Evolutionary conservation across 306 rosid species (phyloP).

Genomic region (Medicago ruthenica): DNA sequence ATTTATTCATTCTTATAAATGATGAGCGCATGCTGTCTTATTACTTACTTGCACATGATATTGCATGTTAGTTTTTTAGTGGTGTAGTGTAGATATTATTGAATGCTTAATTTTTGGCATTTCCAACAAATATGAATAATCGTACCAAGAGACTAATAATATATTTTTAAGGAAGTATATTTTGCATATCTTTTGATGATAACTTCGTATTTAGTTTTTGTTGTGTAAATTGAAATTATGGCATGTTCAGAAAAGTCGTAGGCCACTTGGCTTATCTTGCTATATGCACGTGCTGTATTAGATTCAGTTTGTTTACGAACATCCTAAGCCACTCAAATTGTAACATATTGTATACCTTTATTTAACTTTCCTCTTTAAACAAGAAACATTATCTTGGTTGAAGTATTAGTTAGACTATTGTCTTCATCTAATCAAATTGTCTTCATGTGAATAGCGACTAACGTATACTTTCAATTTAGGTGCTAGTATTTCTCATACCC

Average conservation of each 20-base stretch:
- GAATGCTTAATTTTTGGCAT: constrained; percentile 26
- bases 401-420: constrained; percentile 32
- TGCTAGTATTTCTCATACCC: constrained; percentile 56
- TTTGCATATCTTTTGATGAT: constrained; percentile 35
- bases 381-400: constrained; percentile 20
- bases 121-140: constrained; percentile 26
- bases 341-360: constrained; percentile 12
- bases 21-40: constrained; percentile 14
- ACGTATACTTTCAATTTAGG: constrained; percentile 58
- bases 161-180: constrained; percentile 21
- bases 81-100: constrained; percentile 30
- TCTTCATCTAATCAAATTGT: not conserved
- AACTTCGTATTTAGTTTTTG: constrained; percentile 12
- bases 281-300: constrained; percentile 1
- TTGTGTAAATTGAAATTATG: constrained; percentile 20
- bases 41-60: constrained; percentile 23
- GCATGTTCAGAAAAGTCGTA: constrained; percentile 9
- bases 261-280: constrained; percentile 28
- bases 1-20: constrained; percentile 39
- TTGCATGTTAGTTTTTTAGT: constrained; percentile 13
- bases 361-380: constrained; percentile 20
- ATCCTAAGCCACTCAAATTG: constrained; percentile 3
- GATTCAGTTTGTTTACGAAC: constrained; percentile 20
- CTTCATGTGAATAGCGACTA: constrained; percentile 20
- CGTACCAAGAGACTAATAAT: constrained; percentile 27